A percentile compares a stretch with the other conserved stretches of the same genome.
Evolutionary conservation across 352 stramenopile species (phyloP).

Genomic region (Pythium myriotylum): DNA sequence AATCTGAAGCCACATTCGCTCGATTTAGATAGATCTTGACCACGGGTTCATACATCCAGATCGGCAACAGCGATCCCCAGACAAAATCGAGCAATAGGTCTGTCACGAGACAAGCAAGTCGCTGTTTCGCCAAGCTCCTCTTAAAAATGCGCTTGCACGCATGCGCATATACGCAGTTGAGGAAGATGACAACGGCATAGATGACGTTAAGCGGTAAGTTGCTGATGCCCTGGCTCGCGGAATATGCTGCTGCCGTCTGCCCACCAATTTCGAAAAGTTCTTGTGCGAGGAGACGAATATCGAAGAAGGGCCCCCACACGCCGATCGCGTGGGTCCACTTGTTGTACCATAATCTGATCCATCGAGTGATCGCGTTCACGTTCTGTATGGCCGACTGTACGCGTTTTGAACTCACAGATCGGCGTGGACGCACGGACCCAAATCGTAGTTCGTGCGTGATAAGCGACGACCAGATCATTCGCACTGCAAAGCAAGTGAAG

Average conservation of each 20-base stretch:
- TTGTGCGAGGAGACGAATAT: not conserved
- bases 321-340: not conserved
- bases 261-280: not conserved
- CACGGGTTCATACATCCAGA: slow-evolving; percentile 28
- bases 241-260: slow-evolving; percentile 1
- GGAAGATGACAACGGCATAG: slow-evolving; percentile 21
- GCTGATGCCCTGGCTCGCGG: slow-evolving; percentile 2
- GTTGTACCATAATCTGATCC: too few relatives aligned
- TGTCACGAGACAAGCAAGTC: slow-evolving; percentile 7
- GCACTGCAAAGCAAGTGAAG: not conserved
- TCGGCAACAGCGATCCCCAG: slow-evolving; percentile 23
- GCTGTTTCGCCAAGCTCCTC: not conserved
- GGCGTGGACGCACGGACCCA: not conserved
- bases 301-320: slow-evolving; percentile 2
- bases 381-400: too few relatives aligned
- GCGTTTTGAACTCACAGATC: not conserved
- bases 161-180: slow-evolving; percentile 1
- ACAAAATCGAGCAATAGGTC: slow-evolving; percentile 26
- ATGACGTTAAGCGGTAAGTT: slow-evolving; percentile 6
- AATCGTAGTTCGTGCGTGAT: not conserved
- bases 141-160: not conserved
- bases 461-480: not conserved
- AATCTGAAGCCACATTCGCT: not conserved
- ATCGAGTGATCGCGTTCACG: too few relatives aligned
- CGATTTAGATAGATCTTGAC: not conserved